phyloP scores from a whole-genome alignment of 495 filamentous ascomycete species.

The Penicillium tannophilum region DNA sequence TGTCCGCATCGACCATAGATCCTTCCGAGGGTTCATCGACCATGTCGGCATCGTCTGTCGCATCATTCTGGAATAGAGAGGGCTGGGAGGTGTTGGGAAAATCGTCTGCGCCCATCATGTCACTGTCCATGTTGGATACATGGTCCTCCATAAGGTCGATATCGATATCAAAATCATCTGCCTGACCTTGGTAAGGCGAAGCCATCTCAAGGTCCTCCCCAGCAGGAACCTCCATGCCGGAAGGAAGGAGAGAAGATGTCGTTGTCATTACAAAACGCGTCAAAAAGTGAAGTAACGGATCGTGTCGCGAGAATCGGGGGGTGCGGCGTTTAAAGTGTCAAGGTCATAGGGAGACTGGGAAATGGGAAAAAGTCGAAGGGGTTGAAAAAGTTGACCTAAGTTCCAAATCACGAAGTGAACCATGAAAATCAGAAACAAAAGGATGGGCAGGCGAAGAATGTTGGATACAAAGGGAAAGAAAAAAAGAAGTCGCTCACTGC shows the following conservation, averaged over 20 bases:
- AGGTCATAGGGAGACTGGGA: neutral
- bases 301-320: slow-evolving; percentile 26
- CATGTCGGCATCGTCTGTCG: slow-evolving; percentile 51
- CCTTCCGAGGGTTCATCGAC: slow-evolving; percentile 47
- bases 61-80: slow-evolving; percentile 34
- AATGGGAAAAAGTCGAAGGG: slow-evolving; percentile 1
- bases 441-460: slow-evolving; percentile 9
- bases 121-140: slow-evolving; percentile 55
- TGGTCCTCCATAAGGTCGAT: slow-evolving; percentile 65
- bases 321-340: slow-evolving; percentile 11
- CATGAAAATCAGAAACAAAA: neutral
- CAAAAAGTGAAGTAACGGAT: slow-evolving; percentile 11
- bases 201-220: slow-evolving; percentile 57
- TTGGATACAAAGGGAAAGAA: slow-evolving; percentile 20
- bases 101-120: slow-evolving; percentile 61
- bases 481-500: slow-evolving; percentile 3
- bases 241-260: slow-evolving; percentile 33
- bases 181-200: slow-evolving; percentile 48
- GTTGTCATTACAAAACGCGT: slow-evolving; percentile 43
- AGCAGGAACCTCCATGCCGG: slow-evolving; percentile 45
- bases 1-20: slow-evolving; percentile 43
- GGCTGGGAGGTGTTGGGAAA: slow-evolving; percentile 38
- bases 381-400: neutral
- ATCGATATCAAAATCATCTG: slow-evolving; percentile 76
- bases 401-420: neutral